Evolutionary conservation across 2,329 filamentous ascomycete genomes (phyloP).

Genomic region (Mycosphaerella sp.): DNA sequence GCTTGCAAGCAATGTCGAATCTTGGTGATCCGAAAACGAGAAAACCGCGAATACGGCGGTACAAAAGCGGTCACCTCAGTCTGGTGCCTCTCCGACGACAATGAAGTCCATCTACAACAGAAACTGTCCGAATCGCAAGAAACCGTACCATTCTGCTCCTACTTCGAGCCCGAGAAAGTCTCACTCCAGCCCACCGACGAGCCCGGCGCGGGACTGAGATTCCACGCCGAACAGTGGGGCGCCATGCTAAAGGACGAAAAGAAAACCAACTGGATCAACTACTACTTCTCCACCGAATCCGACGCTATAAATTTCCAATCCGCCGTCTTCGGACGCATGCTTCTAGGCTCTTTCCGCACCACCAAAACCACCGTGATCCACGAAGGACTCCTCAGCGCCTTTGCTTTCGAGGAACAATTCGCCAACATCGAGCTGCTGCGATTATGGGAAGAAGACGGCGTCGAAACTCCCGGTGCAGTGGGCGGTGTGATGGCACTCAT

Average conservation of each 20-base stretch:
- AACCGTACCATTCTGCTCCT: constrained; percentile 43
- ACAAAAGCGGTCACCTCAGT: constrained; percentile 40
- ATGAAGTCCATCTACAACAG: constrained; percentile 39
- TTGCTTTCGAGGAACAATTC: constrained; percentile 45
- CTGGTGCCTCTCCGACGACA: constrained; percentile 42
- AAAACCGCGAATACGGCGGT: constrained; percentile 34
- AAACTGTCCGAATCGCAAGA: constrained; percentile 38
- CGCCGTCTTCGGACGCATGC: constrained; percentile 41
- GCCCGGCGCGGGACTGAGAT: constrained; percentile 36
- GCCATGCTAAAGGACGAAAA: constrained; percentile 31
- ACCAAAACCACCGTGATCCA: constrained; percentile 43
- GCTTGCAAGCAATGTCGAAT: constrained; percentile 39
- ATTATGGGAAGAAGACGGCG: constrained; percentile 42
- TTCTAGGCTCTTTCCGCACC: constrained; percentile 41
- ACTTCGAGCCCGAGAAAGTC: constrained; percentile 42
- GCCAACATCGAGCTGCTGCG: constrained; percentile 45
- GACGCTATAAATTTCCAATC: constrained; percentile 41
- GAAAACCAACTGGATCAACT: constrained; percentile 44
- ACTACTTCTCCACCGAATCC: constrained; percentile 34
- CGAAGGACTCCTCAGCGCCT: constrained; percentile 38
- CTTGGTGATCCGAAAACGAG: constrained; percentile 40
- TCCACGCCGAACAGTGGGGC: constrained; percentile 37
- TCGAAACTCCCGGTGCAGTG: constrained; percentile 29
- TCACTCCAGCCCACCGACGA: constrained; percentile 31
- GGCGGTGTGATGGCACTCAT: constrained; percentile 42